Percentiles rank a stretch among this genome's conserved stretches.
Evolutionary conservation across 1,139 yeast genomes (phyloP).

Genomic region (Pichia norvegensis): DNA sequence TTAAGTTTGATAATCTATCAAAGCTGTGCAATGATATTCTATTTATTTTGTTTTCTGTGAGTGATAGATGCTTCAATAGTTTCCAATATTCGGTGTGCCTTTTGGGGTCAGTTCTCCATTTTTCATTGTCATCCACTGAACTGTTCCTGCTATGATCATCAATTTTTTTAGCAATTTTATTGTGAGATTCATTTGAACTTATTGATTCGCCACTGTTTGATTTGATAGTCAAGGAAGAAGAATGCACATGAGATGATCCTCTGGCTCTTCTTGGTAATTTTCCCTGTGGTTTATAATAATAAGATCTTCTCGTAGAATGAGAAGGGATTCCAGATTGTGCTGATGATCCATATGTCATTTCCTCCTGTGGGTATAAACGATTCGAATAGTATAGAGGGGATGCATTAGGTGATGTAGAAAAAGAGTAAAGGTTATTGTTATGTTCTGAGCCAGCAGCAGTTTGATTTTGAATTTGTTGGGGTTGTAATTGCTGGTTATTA

Average conservation of each 20-base stretch:
- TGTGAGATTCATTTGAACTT: neutral
- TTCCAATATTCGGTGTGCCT: slow-evolving; percentile 34
- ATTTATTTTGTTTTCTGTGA: slow-evolving; percentile 47
- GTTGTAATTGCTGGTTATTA: slow-evolving; percentile 4
- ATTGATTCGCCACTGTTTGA: neutral
- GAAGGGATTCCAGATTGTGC: slow-evolving; percentile 8
- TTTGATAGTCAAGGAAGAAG: neutral
- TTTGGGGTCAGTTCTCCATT: neutral
- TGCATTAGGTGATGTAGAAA: slow-evolving; percentile 11
- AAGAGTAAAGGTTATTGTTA: slow-evolving; percentile 3
- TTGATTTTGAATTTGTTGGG: slow-evolving; percentile 5
- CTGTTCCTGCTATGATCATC: neutral
- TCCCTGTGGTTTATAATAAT: slow-evolving; percentile 20
- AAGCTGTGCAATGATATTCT: slow-evolving; percentile 40
- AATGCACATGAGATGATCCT: slow-evolving; percentile 10
- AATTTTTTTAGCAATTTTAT: neutral
- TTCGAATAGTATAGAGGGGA: slow-evolving; percentile 15
- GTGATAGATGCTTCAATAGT: slow-evolving; percentile 47
- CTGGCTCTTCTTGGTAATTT: slow-evolving; percentile 12
- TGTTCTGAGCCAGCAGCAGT: neutral
- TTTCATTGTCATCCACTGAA: neutral
- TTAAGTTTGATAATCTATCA: slow-evolving; percentile 42
- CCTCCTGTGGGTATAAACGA: slow-evolving; percentile 19
- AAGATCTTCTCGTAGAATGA: slow-evolving; percentile 21
- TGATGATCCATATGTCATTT: slow-evolving; percentile 2